Conservation (phyloP, 129 eudicot species). For the Flaveria sonorensis region DNA sequence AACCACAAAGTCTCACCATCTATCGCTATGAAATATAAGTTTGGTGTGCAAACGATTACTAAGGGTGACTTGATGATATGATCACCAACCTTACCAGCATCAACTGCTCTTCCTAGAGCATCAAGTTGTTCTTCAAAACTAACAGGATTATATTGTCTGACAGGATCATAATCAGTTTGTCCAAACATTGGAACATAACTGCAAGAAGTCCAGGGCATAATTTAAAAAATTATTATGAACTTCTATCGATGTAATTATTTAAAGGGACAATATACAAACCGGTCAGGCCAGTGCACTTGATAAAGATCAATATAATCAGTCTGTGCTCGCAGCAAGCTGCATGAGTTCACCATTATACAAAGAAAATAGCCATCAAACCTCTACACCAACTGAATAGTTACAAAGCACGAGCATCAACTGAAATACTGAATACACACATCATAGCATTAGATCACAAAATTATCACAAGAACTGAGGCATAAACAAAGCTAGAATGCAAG, state of each 20-base stretch:
- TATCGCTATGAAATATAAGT: background rate
- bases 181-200: slow-evolving; percentile 99
- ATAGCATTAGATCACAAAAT: slow-evolving; percentile 21
- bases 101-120: slow-evolving; percentile 73
- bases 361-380: slow-evolving; percentile 26
- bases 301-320: slow-evolving; percentile 89
- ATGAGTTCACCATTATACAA: slow-evolving; percentile 36
- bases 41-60: background rate
- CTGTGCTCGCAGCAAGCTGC: slow-evolving; percentile 75
- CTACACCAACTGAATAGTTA: slow-evolving; percentile 16
- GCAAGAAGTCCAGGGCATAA: slow-evolving; percentile 28
- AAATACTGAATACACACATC: background rate
- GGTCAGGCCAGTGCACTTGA: slow-evolving; percentile 99
- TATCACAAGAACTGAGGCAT: background rate
- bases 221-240: background rate
- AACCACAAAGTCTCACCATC: slow-evolving; percentile 25
- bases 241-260: background rate
- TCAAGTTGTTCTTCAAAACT: slow-evolving; percentile 83
- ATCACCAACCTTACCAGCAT: slow-evolving; percentile 86
- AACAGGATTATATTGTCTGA: slow-evolving; percentile 47
- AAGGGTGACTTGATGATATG: background rate
- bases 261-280: slow-evolving; percentile 55
- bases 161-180: slow-evolving; percentile 79
- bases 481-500: slow-evolving; percentile 7
- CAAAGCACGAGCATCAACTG: background rate